These are phyloP conservation scores for Lasiodiplodia sp. DNA, from an alignment of 2,329 filamentous ascomycete species.

Conservation along the genomic window DNA sequence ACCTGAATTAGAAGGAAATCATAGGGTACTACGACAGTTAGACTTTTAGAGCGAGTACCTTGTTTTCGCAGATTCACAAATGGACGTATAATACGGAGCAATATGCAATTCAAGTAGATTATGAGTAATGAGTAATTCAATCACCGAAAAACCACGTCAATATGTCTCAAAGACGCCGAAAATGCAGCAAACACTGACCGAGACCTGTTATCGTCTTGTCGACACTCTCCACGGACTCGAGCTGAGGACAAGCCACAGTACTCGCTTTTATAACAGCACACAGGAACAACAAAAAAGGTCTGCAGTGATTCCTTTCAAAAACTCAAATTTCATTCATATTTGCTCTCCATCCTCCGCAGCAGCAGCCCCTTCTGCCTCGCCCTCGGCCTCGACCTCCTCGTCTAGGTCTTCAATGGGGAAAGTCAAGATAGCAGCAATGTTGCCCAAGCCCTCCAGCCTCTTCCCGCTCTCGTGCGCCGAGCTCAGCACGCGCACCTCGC, in stretches of 20 bases:
- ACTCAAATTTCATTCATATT: slow-evolving; percentile 10
- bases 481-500: slow-evolving; percentile 87
- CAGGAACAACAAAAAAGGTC: background rate
- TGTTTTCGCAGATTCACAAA: too few relatives aligned
- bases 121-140: too few relatives aligned
- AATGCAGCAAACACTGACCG: background rate
- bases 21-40: too few relatives aligned
- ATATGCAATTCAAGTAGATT: too few relatives aligned
- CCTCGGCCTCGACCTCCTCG: slow-evolving; percentile 64
- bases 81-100: too few relatives aligned
- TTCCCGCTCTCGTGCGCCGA: slow-evolving; percentile 94
- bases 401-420: slow-evolving; percentile 86
- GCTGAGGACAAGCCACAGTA: background rate
- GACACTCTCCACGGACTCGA: too few relatives aligned
- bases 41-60: too few relatives aligned
- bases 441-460: slow-evolving; percentile 81
- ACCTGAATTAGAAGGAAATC: too few relatives aligned
- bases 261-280: background rate
- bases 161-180: too few relatives aligned
- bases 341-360: background rate
- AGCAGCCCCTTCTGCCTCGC: slow-evolving; percentile 10
- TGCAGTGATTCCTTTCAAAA: background rate
- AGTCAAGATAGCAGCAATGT: slow-evolving; percentile 88
- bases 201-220: background rate
- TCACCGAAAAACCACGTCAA: too few relatives aligned